Conservation (phyloP, 192 early-diverging fungal species). For the Glomus cerebriforme region DNA sequence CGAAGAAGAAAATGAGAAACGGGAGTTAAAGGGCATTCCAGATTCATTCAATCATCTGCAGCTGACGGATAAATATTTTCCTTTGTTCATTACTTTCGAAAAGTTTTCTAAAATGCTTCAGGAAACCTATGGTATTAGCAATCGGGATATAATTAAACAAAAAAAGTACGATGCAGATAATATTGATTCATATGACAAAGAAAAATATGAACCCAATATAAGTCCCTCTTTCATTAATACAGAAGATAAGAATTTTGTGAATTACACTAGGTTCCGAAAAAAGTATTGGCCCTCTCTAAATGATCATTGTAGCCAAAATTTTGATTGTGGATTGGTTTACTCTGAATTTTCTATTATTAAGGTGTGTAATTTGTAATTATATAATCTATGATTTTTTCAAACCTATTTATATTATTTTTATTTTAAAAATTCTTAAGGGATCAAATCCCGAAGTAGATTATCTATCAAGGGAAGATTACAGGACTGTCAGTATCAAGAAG, state of each 20-base stretch:
- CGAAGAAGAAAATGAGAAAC: slow-evolving; percentile 12
- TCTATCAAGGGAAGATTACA: slow-evolving; percentile 25
- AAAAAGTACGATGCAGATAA: background rate
- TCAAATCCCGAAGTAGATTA: background rate
- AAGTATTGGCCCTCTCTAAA: background rate
- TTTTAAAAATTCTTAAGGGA: background rate
- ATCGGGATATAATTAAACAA: background rate
- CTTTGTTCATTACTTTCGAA: slow-evolving; percentile 9
- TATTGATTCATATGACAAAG: background rate
- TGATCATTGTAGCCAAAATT: too few relatives aligned
- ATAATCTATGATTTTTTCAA: background rate
- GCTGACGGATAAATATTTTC: slow-evolving; percentile 2
- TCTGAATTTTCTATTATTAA: slow-evolving; percentile 22
- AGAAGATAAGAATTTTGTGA: background rate
- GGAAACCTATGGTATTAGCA: slow-evolving; percentile 6
- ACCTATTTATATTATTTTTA: background rate
- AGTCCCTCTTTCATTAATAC: background rate
- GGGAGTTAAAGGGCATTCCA: background rate
- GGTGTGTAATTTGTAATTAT: background rate
- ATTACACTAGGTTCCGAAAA: background rate
- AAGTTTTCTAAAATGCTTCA: slow-evolving; percentile 23
- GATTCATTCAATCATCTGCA: background rate
- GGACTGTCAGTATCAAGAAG: background rate
- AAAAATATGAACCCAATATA: background rate
- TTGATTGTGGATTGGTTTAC: slow-evolving; percentile 3